Evolutionary conservation across 2,329 filamentous ascomycete species (phyloP).

Genomic region (Xylariaceae sp.): DNA sequence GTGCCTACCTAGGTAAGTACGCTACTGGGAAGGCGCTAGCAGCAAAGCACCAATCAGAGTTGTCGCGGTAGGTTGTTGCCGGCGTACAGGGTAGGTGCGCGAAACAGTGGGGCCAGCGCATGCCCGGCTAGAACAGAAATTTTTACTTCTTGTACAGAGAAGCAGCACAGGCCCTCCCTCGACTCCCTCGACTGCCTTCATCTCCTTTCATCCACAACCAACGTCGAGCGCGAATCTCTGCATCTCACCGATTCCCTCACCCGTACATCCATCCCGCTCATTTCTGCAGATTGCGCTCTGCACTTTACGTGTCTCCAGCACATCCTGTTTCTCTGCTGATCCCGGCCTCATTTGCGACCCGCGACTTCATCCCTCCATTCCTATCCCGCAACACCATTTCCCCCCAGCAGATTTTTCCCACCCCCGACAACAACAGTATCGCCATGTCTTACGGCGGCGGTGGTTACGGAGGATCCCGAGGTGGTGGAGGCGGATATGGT

Average conservation of each 20-base stretch:
- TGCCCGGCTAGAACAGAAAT: too few species aligned
- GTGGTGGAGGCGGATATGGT: slow-evolving; percentile 34
- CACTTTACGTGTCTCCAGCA: background rate
- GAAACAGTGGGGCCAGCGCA: too few species aligned
- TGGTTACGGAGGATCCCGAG: slow-evolving; percentile 32
- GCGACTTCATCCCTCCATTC: slow-evolving; percentile 11
- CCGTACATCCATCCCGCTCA: slow-evolving; percentile 21
- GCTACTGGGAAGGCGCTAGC: too few species aligned
- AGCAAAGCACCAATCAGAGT: too few species aligned
- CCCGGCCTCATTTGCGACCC: background rate
- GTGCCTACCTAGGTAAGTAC: too few species aligned
- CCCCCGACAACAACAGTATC: slow-evolving; percentile 15
- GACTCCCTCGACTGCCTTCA: background rate
- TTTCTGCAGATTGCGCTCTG: slow-evolving; percentile 27
- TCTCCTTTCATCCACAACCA: slow-evolving; percentile 19
- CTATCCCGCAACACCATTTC: slow-evolving; percentile 5
- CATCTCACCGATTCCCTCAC: slow-evolving; percentile 9
- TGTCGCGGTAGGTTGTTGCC: too few species aligned
- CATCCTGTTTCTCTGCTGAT: too few species aligned
- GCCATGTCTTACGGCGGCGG: slow-evolving; percentile 67
- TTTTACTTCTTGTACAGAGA: too few species aligned
- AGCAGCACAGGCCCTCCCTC: too few species aligned
- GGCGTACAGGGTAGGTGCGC: too few species aligned
- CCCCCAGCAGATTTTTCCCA: too few species aligned
- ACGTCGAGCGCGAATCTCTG: slow-evolving; percentile 8